Base-by-base conservation (phyloP, 108 stramenopile species). In the Fragilariopsis cylindrus region DNA sequence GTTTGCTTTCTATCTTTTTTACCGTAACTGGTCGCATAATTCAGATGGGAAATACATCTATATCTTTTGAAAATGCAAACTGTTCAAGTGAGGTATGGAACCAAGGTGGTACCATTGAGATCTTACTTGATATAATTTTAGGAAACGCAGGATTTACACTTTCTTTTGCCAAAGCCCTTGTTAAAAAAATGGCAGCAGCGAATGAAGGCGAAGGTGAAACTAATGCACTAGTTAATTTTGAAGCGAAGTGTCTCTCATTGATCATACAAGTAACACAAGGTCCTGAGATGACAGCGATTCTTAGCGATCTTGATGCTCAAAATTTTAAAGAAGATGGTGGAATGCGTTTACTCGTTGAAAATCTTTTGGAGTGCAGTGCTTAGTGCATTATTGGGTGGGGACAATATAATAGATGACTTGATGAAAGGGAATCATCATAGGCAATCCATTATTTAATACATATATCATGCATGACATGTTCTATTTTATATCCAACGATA, bases 241-340 rank as follows among this genome's bases (percentile, higher is more conserved):
- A 74, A 39, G 73, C 64, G 41, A 74, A 65, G 43, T 65, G 63
- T 41, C 50, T 74, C 6, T 74, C 73, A 4, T 74, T 74, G 1
- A 9, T 74, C 7, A 52, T 60, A 45, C 19, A 57, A 8, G 43
- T 45, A 7, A 44, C 42, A 9, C 15, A 40, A 45, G 42, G 15
- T 41, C 62, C 42, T 9, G 62, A 21, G 6, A 63, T 43, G 62
- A 63, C 42, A 15, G 7, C 43, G 45, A 63, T 63, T 11, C 5
- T 63, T 4, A 43, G 8, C 13, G 45, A 63, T 4, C 62, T 63
- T 7, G 62, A 43, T 43, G 4, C 39, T 15, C 43, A 30, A 43
- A 42, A 63, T 6, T 4, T 5, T 44, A 7, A 43, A 44, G 40
- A 63, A 63, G 62, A 63, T 3, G 62, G 62, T n/a, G 62, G 7